Evolutionary conservation across 139 green algal species (phyloP).

Genomic region (Closterium sp.): DNA sequence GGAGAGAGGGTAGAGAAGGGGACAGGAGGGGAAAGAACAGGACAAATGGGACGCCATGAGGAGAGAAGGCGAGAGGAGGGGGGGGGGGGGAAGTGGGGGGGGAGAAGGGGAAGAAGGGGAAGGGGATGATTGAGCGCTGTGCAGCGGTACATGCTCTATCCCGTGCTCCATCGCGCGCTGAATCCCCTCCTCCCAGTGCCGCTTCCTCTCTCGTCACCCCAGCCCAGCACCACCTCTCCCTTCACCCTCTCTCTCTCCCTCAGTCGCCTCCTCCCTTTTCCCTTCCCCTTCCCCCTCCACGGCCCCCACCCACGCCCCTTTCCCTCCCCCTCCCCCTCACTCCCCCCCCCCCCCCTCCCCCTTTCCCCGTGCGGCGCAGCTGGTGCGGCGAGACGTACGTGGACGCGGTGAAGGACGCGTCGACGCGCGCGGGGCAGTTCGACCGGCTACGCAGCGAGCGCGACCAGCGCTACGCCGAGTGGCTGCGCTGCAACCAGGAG

Average conservation of each 20-base stretch:
- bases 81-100: too few species aligned
- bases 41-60: too few species aligned
- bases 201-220: background rate
- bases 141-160: background rate
- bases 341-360: too few species aligned
- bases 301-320: too few species aligned
- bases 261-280: background rate
- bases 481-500: constrained; percentile 9
- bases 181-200: background rate
- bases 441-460: background rate
- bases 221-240: background rate
- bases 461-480: constrained; percentile 1
- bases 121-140: background rate
- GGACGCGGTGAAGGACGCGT: constrained; percentile 3
- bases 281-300: background rate
- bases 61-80: background rate
- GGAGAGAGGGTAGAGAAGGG: background rate
- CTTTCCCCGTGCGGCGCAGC: background rate
- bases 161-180: background rate
- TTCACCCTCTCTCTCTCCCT: background rate
- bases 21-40: background rate
- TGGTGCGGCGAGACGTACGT: constrained; percentile 15
- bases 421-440: background rate
- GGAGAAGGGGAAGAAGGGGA: background rate
- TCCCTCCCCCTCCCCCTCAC: background rate